Evolutionary conservation across 352 stramenopile genomes (phyloP), one percentile per base, ranked within the genome.

Genomic region (Globisporangium cederbergense): DNA sequence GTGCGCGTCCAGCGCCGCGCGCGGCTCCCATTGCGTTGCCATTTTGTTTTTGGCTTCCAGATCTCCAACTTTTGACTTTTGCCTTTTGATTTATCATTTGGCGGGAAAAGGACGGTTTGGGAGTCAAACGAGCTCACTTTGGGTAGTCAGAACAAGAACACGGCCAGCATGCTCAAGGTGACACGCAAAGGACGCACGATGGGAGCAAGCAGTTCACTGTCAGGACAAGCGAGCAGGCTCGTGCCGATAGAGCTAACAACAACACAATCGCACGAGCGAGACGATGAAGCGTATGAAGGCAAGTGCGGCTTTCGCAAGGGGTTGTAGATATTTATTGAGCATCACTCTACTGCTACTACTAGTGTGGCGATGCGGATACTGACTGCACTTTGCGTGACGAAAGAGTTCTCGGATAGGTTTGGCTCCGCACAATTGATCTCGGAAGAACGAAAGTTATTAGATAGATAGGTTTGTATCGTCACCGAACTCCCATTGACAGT

Each of bases 391-490:
- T 49, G 43, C 5, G 30, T 43, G 30, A 56, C 1, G 28, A 40
- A 40, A 34, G 56, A 64, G 36, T 28, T 68, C 63, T 68, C 63
- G 45, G 63, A 68, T 30, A 18, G 46, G 36, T 36, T 64, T 68
- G 63, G 22, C 55, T 68, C 63, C 63, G 63, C 63, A 68, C 63
- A 58, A 68, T 68, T 54, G 57, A 68, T 68, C 79, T 92, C 75
- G 81, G 83, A 92, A 92, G 83, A 92, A 92, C 83, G 83, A 92
- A 92, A 92, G 83, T 92, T 90, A 90, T 92, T 75, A 83, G 71
- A 87, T 88, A 74, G 65, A 78, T 74, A 70, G 53, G 63, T 52
- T 86, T 83, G 68, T 89, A 68, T 92, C 83, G 66, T 90, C 83
- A 89, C 71, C 32, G 83, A 92, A 82, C 72, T 62, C 75, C 61